phyloP scores from a whole-genome alignment of 192 early-diverging fungal species.

The Powellomyces hirtus region DNA sequence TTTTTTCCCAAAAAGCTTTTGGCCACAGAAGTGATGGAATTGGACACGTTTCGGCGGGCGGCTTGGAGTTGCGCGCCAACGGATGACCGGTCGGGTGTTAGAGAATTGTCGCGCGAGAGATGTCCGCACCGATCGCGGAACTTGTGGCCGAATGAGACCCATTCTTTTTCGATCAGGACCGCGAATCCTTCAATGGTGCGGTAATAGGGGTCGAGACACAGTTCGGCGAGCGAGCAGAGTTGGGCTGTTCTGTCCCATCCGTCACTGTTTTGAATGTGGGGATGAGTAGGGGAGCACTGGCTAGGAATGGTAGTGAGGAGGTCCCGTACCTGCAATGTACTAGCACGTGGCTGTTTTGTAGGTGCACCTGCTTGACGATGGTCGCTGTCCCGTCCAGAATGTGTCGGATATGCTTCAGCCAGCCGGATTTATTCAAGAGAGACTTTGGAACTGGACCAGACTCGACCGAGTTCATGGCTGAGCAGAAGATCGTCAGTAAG shows the following conservation, averaged over 20 bases:
- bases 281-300: not conserved
- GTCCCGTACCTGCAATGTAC: slow-evolving; percentile 82
- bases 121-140: slow-evolving; percentile 92
- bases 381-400: slow-evolving; percentile 76
- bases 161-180: slow-evolving; percentile 94
- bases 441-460: slow-evolving; percentile 21
- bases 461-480: slow-evolving; percentile 18
- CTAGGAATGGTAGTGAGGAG: too few species aligned
- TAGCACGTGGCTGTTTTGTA: slow-evolving; percentile 76
- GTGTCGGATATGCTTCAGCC: slow-evolving; percentile 83
- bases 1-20: slow-evolving; percentile 37
- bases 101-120: slow-evolving; percentile 73
- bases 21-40: slow-evolving; percentile 35
- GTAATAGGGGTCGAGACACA: slow-evolving; percentile 95
- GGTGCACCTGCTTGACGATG: slow-evolving; percentile 80
- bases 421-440: slow-evolving; percentile 67
- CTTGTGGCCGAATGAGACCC: slow-evolving; percentile 97
- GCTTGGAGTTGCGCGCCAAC: slow-evolving; percentile 37
- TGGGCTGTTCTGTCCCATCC: slow-evolving; percentile 99
- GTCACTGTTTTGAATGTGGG: slow-evolving; percentile 57
- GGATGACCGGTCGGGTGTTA: slow-evolving; percentile 39
- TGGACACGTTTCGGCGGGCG: slow-evolving; percentile 42
- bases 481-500: not conserved
- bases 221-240: slow-evolving; percentile 79
- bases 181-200: slow-evolving; percentile 90